Conservation (phyloP, 2,329 filamentous ascomycete species). For the Xylaria sp. region DNA sequence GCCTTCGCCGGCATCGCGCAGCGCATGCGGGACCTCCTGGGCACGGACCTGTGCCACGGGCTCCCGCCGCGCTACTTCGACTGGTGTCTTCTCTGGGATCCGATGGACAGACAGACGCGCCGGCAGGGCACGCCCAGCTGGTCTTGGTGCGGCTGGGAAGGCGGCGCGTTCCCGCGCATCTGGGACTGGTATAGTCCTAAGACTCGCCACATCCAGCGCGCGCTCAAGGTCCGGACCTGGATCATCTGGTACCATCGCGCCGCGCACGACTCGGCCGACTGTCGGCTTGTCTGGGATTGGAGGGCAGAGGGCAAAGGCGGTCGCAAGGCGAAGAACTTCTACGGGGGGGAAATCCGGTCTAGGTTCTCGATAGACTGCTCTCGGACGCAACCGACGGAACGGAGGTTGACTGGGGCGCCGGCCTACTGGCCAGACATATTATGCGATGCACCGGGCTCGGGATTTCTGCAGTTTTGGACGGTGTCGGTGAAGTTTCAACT, state of each 20-base stretch:
- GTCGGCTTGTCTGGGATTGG: conserved; percentile 18
- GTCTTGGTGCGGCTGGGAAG: conserved; percentile 26
- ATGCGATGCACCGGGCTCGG: conserved; percentile 9
- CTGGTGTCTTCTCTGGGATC: conserved; percentile 29
- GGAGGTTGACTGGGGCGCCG: neutral
- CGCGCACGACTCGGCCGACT: conserved; percentile 14
- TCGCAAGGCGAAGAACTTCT: conserved; percentile 15
- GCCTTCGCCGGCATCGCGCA: conserved; percentile 23
- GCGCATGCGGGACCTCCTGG: conserved; percentile 19
- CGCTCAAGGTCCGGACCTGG: conserved; percentile 15
- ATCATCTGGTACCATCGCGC: conserved; percentile 26
- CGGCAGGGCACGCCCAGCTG: conserved; percentile 6
- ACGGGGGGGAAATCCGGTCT: conserved; percentile 11
- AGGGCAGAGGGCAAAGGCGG: neutral
- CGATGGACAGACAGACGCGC: conserved; percentile 11
- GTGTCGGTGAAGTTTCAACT: conserved; percentile 14
- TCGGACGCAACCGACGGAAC: conserved; percentile 14
- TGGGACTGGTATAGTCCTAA: conserved; percentile 23
- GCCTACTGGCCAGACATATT: conserved; percentile 22
- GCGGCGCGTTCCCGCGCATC: conserved; percentile 20
- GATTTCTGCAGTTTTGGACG: conserved; percentile 26
- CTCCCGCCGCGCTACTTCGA: conserved; percentile 28
- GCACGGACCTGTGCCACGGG: conserved; percentile 20
- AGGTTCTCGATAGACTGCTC: conserved; percentile 20
- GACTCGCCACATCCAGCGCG: conserved; percentile 8